Conservation (phyloP, 805 yeast species). For the Ogataea allantospora region DNA sequence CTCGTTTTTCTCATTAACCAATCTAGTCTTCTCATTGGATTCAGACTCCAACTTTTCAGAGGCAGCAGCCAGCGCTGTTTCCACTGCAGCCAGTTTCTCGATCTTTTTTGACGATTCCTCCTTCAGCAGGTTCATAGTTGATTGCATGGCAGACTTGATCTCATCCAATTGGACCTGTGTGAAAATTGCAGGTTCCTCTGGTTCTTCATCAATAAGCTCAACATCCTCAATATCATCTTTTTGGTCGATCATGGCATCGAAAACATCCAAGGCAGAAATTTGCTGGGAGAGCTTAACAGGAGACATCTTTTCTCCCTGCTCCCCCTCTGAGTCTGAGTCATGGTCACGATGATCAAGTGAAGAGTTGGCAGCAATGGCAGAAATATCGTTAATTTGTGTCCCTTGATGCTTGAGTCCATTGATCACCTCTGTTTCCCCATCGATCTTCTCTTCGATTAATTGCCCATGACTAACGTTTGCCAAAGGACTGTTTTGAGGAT, state of each 20-base stretch:
- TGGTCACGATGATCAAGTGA: constrained; percentile 18
- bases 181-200: constrained; percentile 17
- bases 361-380: constrained; percentile 23
- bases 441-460: constrained; percentile 24
- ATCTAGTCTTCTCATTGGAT: constrained; percentile 15
- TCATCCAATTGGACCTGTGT: constrained; percentile 22
- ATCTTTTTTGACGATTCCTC: constrained; percentile 14
- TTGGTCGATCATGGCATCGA: constrained; percentile 22
- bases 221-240: constrained; percentile 20
- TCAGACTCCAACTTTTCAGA: constrained; percentile 6
- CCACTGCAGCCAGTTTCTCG: constrained; percentile 9
- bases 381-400: constrained; percentile 20
- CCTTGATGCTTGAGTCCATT: constrained; percentile 17
- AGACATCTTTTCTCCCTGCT: constrained; percentile 24
- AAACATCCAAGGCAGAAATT: constrained; percentile 22
- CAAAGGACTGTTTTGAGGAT: constrained; percentile 29
- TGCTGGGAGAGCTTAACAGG: constrained; percentile 24
- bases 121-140: constrained; percentile 13
- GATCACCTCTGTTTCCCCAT: constrained; percentile 29
- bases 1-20: constrained; percentile 16
- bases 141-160: constrained; percentile 19
- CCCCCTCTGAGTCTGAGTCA: constrained; percentile 10
- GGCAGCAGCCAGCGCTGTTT: constrained; percentile 6
- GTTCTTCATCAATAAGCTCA: constrained; percentile 13
- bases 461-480: constrained; percentile 32